phyloP scores from a whole-genome alignment of 345 rosid species.

The Eucalyptus coolabah region DNA sequence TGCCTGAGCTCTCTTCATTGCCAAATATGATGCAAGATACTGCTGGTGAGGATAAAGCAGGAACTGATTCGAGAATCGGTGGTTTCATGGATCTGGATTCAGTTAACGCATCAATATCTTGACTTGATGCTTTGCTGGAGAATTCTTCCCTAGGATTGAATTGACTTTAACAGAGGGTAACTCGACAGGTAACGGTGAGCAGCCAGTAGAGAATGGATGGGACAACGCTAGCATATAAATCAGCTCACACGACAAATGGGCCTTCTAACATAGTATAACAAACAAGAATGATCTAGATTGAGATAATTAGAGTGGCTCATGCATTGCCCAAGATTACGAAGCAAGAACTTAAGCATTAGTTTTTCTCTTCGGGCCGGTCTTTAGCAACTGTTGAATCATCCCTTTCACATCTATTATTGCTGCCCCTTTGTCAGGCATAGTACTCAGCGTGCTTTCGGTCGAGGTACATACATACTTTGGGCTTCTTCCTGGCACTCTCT shows the following conservation, averaged over 20 bases:
- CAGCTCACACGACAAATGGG: slow-evolving; percentile 75
- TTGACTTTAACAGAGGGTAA: slow-evolving; percentile 22
- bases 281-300: neutral
- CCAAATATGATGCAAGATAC: too few species aligned
- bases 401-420: neutral
- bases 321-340: neutral
- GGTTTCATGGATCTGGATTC: too few species aligned
- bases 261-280: slow-evolving; percentile 41
- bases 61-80: too few species aligned
- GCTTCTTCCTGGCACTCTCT: neutral
- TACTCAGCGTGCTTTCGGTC: neutral
- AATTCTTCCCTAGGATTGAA: slow-evolving; percentile 3
- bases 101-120: too few species aligned
- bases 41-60: too few species aligned
- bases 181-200: neutral
- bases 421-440: neutral
- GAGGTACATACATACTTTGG: too few species aligned
- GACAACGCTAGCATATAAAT: slow-evolving; percentile 37
- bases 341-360: neutral
- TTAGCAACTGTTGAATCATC: neutral
- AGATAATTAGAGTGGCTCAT: neutral
- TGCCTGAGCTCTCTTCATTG: neutral
- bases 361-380: neutral
- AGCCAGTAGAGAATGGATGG: slow-evolving; percentile 29
- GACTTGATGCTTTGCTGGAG: too few species aligned